Percentiles rank a stretch among this genome's conserved stretches.
Evolutionary conservation across 2,329 filamentous ascomycete species (phyloP).

Genomic region (Phaeophleospora eucalypticola): DNA sequence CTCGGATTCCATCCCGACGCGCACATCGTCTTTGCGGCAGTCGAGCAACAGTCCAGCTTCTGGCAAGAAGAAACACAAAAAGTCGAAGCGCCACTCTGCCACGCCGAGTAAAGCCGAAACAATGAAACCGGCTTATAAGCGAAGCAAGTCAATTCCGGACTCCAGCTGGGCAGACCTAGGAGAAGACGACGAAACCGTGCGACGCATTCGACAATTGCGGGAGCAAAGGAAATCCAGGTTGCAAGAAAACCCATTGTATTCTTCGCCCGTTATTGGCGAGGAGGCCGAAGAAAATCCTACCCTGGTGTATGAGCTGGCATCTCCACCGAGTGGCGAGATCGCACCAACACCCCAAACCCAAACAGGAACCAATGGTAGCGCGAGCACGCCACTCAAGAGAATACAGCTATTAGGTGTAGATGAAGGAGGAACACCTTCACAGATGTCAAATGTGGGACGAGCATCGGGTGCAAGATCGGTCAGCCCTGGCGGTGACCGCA

Average conservation of each 20-base stretch:
- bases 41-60: conserved; percentile 31
- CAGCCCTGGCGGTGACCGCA: conserved; percentile 7
- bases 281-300: conserved; percentile 7
- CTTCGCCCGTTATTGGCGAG: conserved; percentile 6
- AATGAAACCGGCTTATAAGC: conserved; percentile 9
- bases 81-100: conserved; percentile 19
- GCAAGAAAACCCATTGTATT: conserved; percentile 31
- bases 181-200: conserved; percentile 51
- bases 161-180: conserved; percentile 34
- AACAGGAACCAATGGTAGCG: conserved; percentile 16
- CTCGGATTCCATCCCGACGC: conserved; percentile 31
- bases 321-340: conserved; percentile 14
- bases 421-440: conserved; percentile 8
- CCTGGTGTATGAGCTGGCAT: conserved; percentile 10
- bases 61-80: conserved; percentile 26
- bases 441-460: conserved; percentile 6
- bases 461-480: conserved; percentile 2
- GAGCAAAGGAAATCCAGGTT: conserved; percentile 55
- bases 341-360: conserved; percentile 13
- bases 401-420: conserved; percentile 39
- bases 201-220: conserved; percentile 55
- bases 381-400: conserved; percentile 35
- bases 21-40: conserved; percentile 33
- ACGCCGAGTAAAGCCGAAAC: conserved; percentile 17
- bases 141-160: conserved; percentile 29